Evolutionary conservation across 2,329 filamentous ascomycete genomes (phyloP).

Genomic region (Elsinoe fawcettii): DNA sequence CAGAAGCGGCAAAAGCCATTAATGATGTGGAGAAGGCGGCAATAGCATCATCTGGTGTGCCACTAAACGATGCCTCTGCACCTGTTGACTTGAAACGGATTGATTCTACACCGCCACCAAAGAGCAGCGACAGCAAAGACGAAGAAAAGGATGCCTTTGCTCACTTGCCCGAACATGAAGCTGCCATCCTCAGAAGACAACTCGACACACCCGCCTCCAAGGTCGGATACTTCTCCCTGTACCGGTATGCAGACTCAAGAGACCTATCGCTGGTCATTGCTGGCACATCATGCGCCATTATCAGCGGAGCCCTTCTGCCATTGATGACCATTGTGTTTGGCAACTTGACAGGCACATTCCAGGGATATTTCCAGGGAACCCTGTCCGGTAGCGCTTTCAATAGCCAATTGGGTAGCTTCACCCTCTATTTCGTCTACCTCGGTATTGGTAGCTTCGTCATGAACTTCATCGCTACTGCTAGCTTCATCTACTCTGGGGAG

Average conservation of each 20-base stretch:
- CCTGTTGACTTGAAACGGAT: constrained; percentile 1
- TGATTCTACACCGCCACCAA: not conserved
- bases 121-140: not conserved
- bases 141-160: constrained; percentile 27
- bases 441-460: constrained; percentile 72
- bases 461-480: constrained; percentile 72
- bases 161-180: constrained; percentile 34
- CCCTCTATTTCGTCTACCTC: constrained; percentile 80
- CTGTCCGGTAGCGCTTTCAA: constrained; percentile 51
- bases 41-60: constrained; percentile 1
- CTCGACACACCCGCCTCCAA: constrained; percentile 36
- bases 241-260: constrained; percentile 38
- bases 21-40: constrained; percentile 12
- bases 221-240: constrained; percentile 36
- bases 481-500: constrained; percentile 65
- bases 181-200: constrained; percentile 31
- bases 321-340: constrained; percentile 58
- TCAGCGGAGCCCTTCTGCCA: constrained; percentile 30
- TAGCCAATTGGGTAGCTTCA: constrained; percentile 51
- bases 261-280: constrained; percentile 36
- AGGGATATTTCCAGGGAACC: constrained; percentile 49
- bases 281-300: constrained; percentile 29
- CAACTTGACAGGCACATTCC: constrained; percentile 64
- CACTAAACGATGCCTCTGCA: not conserved
- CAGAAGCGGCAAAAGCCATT: constrained; percentile 19